Evolutionary conservation across 2,329 filamentous ascomycete species (phyloP).

Genomic region (Didymella keratinophila): DNA sequence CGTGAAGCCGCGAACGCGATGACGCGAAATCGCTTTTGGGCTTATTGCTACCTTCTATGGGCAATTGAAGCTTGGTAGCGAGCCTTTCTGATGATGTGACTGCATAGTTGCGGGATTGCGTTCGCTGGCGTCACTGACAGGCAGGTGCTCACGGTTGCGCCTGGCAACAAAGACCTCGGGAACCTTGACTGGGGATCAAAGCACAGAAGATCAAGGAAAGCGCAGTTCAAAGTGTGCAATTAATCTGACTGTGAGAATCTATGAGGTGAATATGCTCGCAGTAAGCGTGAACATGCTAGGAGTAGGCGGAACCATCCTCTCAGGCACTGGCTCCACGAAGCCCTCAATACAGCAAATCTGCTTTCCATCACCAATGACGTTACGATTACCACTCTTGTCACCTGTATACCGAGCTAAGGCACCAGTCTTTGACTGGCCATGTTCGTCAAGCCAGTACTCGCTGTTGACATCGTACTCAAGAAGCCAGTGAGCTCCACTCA

Average conservation of each 20-base stretch:
- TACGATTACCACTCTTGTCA: background rate
- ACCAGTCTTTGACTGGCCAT: background rate
- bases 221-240: no score
- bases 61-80: background rate
- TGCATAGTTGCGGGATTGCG: background rate
- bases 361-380: slow-evolving; percentile 2
- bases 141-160: background rate
- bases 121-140: background rate
- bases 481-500: slow-evolving; percentile 12
- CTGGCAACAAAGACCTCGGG: background rate
- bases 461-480: slow-evolving; percentile 11
- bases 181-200: no score
- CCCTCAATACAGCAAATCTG: slow-evolving; percentile 8
- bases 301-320: background rate
- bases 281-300: background rate
- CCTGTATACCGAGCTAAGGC: background rate
- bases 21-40: background rate
- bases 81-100: background rate
- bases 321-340: background rate
- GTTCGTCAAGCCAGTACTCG: slow-evolving; percentile 3
- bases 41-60: background rate
- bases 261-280: background rate
- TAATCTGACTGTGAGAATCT: background rate
- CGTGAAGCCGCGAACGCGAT: slow-evolving; percentile 7
- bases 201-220: no score